Conservation (phyloP, 495 filamentous ascomycete species). For the Neohortaea acidophila region DNA sequence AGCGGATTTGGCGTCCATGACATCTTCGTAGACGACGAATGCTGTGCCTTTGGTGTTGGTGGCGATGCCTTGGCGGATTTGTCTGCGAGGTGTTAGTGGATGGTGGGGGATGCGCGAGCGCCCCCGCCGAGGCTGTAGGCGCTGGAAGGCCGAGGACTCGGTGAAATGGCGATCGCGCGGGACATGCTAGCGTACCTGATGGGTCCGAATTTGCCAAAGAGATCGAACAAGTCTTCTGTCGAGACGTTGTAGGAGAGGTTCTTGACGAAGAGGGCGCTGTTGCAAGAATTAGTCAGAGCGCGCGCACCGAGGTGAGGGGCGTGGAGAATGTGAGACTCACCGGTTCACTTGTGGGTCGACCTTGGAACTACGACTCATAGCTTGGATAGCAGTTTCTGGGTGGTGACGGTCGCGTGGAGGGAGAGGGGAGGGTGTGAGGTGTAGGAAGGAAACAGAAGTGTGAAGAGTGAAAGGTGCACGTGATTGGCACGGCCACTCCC, state of each 20-base stretch:
- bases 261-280: conserved; percentile 3
- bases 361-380: conserved; percentile 42
- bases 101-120: neutral
- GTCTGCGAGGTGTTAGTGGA: conserved; percentile 38
- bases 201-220: conserved; percentile 87
- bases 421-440: too few species aligned
- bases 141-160: neutral
- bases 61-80: conserved; percentile 96
- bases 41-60: conserved; percentile 95
- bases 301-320: neutral
- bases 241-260: conserved; percentile 24
- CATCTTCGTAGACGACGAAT: conserved; percentile 98
- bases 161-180: too few species aligned
- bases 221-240: conserved; percentile 62
- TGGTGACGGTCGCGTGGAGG: too few species aligned
- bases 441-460: too few species aligned
- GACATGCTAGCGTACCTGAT: conserved; percentile 52
- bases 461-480: too few species aligned
- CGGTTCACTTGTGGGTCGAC: conserved; percentile 93
- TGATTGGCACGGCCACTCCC: too few species aligned
- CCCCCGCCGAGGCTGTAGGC: too few species aligned
- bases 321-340: conserved; percentile 34
- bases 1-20: conserved; percentile 95
- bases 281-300: neutral
- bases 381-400: neutral